Percentiles rank a stretch among this genome's conserved stretches.
These are phyloP conservation scores for Pyrus pyrifolia DNA, from an alignment of 306 rosid genomes.

Conservation along the genomic window DNA sequence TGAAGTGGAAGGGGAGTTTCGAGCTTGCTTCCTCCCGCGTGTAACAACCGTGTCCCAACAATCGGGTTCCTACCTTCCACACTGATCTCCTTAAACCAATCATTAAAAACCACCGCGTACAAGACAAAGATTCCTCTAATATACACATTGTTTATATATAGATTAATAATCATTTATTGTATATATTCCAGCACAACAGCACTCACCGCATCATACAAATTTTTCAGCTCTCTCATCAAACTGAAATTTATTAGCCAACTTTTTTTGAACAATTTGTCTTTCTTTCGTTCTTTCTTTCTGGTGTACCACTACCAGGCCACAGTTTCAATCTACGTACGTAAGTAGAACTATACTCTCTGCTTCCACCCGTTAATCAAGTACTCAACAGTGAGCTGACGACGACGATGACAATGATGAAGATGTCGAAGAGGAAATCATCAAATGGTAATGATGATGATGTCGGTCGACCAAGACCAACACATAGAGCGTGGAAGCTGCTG, in stretches of 20 bases:
- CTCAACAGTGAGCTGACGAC: not conserved
- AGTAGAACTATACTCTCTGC: not conserved
- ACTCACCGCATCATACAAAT: not conserved
- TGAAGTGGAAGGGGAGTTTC: not conserved
- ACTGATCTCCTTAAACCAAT: not conserved
- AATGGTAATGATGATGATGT: not conserved
- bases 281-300: not conserved
- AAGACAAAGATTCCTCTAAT: not conserved
- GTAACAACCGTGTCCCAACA: not conserved
- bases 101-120: not conserved
- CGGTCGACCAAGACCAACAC: constrained; percentile 6
- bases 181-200: not conserved
- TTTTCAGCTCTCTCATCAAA: not conserved
- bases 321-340: not conserved
- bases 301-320: not conserved
- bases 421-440: constrained; percentile 32
- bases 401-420: constrained; percentile 6
- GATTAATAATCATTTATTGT: not conserved
- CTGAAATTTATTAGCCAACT: not conserved
- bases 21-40: not conserved
- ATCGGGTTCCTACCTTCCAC: not conserved
- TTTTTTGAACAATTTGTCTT: not conserved
- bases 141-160: too few species aligned
- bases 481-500: constrained; percentile 58
- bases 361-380: not conserved